Conservation (phyloP, 805 yeast genomes). For the Komagataella pastoris region DNA sequence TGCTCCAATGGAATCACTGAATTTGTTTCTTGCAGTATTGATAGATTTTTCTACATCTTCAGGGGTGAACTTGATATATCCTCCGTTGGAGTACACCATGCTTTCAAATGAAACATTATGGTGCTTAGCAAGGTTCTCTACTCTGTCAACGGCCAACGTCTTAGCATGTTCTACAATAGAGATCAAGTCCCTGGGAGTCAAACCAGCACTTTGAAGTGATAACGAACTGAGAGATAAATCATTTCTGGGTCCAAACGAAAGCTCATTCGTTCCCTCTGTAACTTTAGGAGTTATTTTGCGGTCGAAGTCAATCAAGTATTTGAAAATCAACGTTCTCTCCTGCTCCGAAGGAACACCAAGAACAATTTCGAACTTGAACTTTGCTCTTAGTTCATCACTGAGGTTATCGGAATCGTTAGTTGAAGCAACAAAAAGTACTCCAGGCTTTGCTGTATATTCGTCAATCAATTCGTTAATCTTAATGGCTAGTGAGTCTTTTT, state of each 20-base stretch:
- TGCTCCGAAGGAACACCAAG: constrained; percentile 67
- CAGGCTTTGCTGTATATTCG: constrained; percentile 31
- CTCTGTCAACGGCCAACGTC: constrained; percentile 37
- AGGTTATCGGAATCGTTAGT: constrained; percentile 55
- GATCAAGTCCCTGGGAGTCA: constrained; percentile 70
- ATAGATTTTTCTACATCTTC: constrained; percentile 60
- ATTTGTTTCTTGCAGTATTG: constrained; percentile 71
- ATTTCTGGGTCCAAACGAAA: constrained; percentile 5
- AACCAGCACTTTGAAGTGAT: constrained; percentile 84
- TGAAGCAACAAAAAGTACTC: constrained; percentile 50
- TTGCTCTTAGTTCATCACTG: constrained; percentile 50
- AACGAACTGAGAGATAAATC: constrained; percentile 45
- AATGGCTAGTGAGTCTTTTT: constrained; percentile 30
- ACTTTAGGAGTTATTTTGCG: neutral
- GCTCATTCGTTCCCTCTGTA: neutral
- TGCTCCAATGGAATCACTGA: constrained; percentile 92
- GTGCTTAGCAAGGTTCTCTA: constrained; percentile 19
- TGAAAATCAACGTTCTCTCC: constrained; percentile 58
- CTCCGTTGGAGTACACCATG: constrained; percentile 37
- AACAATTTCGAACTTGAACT: constrained; percentile 64
- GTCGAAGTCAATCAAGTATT: constrained; percentile 23
- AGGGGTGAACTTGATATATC: constrained; percentile 37
- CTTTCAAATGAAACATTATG: constrained; percentile 14
- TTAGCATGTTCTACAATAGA: constrained; percentile 62
- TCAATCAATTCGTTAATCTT: constrained; percentile 45